A percentile compares a stretch with the other conserved stretches of the same genome.
Conservation (phyloP, 75 land plant species). For the Selaginella tamariscina region DNA sequence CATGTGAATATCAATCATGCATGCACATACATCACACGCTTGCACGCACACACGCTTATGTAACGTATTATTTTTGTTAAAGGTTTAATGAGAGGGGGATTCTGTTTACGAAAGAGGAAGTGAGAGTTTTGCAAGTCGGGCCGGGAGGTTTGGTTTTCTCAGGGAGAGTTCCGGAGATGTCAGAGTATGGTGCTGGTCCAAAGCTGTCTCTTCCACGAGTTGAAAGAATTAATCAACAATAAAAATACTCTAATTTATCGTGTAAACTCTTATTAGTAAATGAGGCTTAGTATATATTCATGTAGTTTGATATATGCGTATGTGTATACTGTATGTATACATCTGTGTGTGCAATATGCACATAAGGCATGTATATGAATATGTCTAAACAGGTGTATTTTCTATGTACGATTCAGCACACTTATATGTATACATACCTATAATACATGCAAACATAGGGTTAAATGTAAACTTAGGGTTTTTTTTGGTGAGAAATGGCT, state of each 20-base stretch:
- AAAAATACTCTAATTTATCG: background rate
- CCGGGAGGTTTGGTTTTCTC: constrained; percentile 82
- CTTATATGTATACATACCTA: too few relatives aligned
- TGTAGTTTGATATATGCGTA: too few relatives aligned
- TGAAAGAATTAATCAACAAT: background rate
- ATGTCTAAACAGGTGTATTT: too few relatives aligned
- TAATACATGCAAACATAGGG: background rate
- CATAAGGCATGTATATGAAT: too few relatives aligned
- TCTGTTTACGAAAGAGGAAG: constrained; percentile 48
- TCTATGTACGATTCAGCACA: too few relatives aligned
- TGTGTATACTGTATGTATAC: too few relatives aligned
- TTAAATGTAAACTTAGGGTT: background rate
- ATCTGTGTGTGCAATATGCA: too few relatives aligned
- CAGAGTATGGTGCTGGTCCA: constrained; percentile 71
- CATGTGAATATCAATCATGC: too few relatives aligned
- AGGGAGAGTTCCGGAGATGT: constrained; percentile 77
- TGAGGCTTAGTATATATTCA: too few relatives aligned
- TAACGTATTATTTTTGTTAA: background rate
- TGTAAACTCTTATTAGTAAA: too few relatives aligned
- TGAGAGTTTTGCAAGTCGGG: constrained; percentile 61
- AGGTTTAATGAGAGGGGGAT: constrained; percentile 78
- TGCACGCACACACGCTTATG: too few relatives aligned
- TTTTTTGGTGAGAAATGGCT: background rate
- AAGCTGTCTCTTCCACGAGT: background rate
- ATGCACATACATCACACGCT: too few relatives aligned